Percentiles rank a stretch among this genome's conserved stretches.
Conservation (phyloP, 805 yeast genomes). For the Ogataea allantospora region DNA sequence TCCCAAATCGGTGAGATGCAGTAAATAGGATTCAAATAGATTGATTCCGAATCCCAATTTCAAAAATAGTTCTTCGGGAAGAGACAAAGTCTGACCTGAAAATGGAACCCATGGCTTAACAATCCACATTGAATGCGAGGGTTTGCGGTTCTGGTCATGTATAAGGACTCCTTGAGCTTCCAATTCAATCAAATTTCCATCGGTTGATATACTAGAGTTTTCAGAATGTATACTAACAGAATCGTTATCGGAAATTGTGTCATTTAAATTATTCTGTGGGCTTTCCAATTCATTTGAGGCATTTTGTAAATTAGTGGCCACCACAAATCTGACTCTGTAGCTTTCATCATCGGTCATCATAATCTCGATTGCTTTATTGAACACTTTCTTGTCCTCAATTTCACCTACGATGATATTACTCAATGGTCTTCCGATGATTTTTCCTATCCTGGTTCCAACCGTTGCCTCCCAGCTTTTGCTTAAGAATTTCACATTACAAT, state of each 20-base stretch:
- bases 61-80: constrained; percentile 69
- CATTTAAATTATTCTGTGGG: not conserved
- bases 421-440: constrained; percentile 57
- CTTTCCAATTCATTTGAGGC: not conserved
- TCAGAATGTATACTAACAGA: constrained; percentile 29
- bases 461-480: constrained; percentile 76
- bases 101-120: constrained; percentile 72
- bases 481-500: constrained; percentile 72
- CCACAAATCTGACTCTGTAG: constrained; percentile 72
- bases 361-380: constrained; percentile 63
- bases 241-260: constrained; percentile 23
- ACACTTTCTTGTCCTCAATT: constrained; percentile 62
- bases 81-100: constrained; percentile 53
- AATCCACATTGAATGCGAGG: constrained; percentile 91
- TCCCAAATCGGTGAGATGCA: constrained; percentile 60
- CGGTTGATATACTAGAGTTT: constrained; percentile 44
- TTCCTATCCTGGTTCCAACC: constrained; percentile 62
- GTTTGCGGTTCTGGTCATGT: constrained; percentile 54
- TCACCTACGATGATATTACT: constrained; percentile 64
- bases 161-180: constrained; percentile 95
- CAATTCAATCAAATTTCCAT: constrained; percentile 64
- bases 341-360: constrained; percentile 75
- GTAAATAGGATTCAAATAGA: constrained; percentile 71
- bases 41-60: constrained; percentile 88
- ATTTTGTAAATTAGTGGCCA: constrained; percentile 32